A percentile compares a stretch with the other conserved stretches of the same genome.
phyloP scores from a whole-genome alignment of 164 flowering plant genomes.

The Buxus sempervirens region DNA sequence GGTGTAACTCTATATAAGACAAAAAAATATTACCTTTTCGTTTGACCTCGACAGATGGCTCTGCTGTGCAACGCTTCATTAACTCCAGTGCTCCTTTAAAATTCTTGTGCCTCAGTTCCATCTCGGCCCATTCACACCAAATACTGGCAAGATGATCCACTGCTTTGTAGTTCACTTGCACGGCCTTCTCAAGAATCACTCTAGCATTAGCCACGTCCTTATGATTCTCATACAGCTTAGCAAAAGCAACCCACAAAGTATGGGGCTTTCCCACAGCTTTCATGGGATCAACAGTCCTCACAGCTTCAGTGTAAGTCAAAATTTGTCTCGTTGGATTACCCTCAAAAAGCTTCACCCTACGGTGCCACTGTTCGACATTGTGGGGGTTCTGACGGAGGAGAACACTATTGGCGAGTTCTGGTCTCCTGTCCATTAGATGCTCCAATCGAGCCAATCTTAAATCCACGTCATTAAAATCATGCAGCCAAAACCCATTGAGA shows the following conservation, averaged over 20 bases:
- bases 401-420: conserved; percentile 89
- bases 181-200: conserved; percentile 93
- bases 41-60: conserved; percentile 92
- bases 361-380: conserved; percentile 96
- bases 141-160: conserved; percentile 88
- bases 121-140: conserved; percentile 98
- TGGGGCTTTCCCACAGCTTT: conserved; percentile 98
- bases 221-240: conserved; percentile 76
- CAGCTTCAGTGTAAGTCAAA: conserved; percentile 88
- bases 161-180: conserved; percentile 79
- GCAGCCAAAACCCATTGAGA: conserved; percentile 66
- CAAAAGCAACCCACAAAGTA: conserved; percentile 93
- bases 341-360: conserved; percentile 86
- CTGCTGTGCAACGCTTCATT: conserved; percentile 92
- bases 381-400: conserved; percentile 94
- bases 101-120: conserved; percentile 80
- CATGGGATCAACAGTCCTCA: conserved; percentile 92
- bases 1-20: background rate
- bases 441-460: conserved; percentile 77
- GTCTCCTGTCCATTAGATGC: conserved; percentile 75
- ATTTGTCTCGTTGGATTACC: conserved; percentile 81
- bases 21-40: conserved; percentile 60
- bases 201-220: conserved; percentile 81
- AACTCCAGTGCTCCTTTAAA: conserved; percentile 78
- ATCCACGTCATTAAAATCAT: conserved; percentile 74